These are phyloP conservation scores for Cnidoscolus chayamansa DNA, from an alignment of 441 rosid genomes.

Conservation along the genomic window DNA sequence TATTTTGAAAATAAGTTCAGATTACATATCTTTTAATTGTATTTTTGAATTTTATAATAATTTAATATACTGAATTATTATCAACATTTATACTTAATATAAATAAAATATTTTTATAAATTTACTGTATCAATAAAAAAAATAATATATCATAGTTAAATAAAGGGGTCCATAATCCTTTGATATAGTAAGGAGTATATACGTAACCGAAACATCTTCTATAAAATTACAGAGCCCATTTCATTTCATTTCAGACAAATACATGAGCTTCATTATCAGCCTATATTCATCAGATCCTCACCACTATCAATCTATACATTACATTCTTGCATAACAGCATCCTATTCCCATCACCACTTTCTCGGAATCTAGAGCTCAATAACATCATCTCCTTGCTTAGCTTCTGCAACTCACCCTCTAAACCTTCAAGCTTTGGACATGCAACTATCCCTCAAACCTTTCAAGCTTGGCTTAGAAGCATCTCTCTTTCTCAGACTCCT, in stretches of 20 bases:
- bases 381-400: slow-evolving; percentile 9
- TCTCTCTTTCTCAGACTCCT: slow-evolving; percentile 3
- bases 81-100: no score
- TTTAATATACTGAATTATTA: no score
- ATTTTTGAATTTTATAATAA: no score
- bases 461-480: not conserved
- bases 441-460: slow-evolving; percentile 12
- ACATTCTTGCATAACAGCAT: slow-evolving; percentile 25
- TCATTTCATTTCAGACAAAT: slow-evolving; percentile 7
- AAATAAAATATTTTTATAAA: no score
- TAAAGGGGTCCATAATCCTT: not conserved
- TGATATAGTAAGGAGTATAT: not conserved
- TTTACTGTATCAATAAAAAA: no score
- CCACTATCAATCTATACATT: slow-evolving; percentile 43
- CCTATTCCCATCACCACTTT: not conserved
- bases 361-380: not conserved
- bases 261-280: slow-evolving; percentile 18
- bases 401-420: slow-evolving; percentile 12
- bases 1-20: no score
- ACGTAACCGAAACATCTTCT: slow-evolving; percentile 2
- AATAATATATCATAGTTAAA: no score
- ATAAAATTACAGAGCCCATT: slow-evolving; percentile 25
- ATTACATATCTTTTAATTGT: no score
- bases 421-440: not conserved
- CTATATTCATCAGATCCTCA: slow-evolving; percentile 22